Base-by-base conservation (phyloP, 495 filamentous ascomycete genomes). In the Daldinia vernicosa region DNA sequence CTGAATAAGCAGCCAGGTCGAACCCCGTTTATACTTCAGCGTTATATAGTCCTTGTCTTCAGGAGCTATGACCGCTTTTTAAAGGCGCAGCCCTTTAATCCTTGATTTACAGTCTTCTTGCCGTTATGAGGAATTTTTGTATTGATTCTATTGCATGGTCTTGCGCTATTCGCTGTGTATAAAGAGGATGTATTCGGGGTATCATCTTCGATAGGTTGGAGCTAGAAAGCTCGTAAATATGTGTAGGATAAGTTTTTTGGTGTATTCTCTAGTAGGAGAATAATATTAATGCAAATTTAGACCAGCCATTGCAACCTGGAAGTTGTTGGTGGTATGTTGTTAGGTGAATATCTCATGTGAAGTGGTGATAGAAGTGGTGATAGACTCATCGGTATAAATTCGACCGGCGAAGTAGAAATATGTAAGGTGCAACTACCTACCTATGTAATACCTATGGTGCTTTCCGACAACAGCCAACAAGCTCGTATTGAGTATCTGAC, bases 131-230 rank as follows among this genome's bases (percentile, higher is more conserved):
- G 39, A 59, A 27, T 69, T 60, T 59, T 55, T 51, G 62, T 69
- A 69, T 72, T 73, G 50, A 47, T 60, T 63, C 55, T 76, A 77
- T 69, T 72, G 66, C 65, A 66, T 69, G 28, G 61, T 71, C 47
- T 60, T 71, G 63, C 63, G 62, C 62, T 72, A 79, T 78, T 59
- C 60, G 70, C 74, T 72, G 63, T 66, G 70, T 69, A 67, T 73
- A 72, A 43, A 72, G 39, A 64, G 40, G 77, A 39, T 84, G 81
- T 80, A 89, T 80, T 83, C 81, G 82, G 77, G 80, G 82, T 82
- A 88, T 82, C 90, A 92, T 92, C 71, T 87, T 90, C 80, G 72
- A 58, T 55, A 40, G 27, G 47, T 62, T 27, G 33, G 69, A 72
- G 69, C 69, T 63, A 26, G n/a, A 60, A 39, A 74, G 71, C 60